Percentiles rank a stretch among this genome's conserved stretches.
Conservation (phyloP, 345 rosid genomes). For the Microcos paniculata region DNA sequence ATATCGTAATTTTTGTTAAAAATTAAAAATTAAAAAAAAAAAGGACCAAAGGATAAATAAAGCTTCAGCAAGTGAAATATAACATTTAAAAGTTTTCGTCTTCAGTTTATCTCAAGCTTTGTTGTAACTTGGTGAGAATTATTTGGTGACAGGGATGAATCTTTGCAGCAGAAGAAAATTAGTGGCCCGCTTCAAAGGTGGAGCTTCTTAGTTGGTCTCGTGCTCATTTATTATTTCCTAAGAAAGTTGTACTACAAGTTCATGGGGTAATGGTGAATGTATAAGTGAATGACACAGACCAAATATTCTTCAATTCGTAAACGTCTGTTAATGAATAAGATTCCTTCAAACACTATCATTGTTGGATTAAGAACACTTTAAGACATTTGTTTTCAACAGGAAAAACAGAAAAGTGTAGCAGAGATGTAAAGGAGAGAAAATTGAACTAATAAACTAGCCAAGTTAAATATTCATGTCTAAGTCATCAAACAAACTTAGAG, state of each 20-base stretch:
- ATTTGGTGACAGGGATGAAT: neutral
- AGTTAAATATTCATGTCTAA: too few species aligned
- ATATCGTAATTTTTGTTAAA: neutral
- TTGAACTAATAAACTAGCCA: too few species aligned
- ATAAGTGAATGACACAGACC: neutral
- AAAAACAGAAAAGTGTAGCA: too few species aligned
- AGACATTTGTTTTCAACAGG: too few species aligned
- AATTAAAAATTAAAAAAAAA: neutral
- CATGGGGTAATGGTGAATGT: neutral
- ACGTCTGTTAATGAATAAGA: neutral
- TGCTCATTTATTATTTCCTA: neutral
- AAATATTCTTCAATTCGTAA: neutral
- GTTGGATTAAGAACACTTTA: too few species aligned
- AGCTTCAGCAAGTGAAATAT: neutral
- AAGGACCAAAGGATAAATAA: neutral
- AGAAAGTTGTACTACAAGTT: slow-evolving; percentile 2
- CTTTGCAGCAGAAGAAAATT: neutral
- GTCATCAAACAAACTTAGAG: too few species aligned
- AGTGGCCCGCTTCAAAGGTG: neutral
- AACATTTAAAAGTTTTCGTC: neutral
- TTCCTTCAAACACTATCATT: too few species aligned
- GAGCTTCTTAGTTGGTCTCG: neutral
- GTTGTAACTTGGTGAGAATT: neutral
- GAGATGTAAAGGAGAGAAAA: too few species aligned
- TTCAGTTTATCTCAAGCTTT: neutral